These are phyloP conservation scores for Trapa bicornis DNA, from an alignment of 345 rosid species.

Conservation along the genomic window DNA sequence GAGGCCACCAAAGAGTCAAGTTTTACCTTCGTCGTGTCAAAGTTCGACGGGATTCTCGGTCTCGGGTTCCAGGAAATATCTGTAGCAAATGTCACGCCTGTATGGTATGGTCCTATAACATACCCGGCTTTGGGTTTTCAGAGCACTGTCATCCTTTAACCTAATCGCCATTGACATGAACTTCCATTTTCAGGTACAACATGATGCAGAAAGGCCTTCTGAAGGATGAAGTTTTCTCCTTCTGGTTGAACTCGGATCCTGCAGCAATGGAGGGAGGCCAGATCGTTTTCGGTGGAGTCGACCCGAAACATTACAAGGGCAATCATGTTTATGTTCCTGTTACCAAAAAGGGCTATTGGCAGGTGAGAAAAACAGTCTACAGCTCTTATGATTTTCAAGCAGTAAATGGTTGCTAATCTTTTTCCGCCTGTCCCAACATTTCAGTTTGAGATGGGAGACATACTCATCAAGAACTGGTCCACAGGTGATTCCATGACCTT, in stretches of 20 bases:
- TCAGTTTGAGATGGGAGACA: constrained; percentile 66
- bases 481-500: constrained; percentile 31
- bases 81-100: constrained; percentile 48
- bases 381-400: background rate
- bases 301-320: constrained; percentile 47
- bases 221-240: constrained; percentile 46
- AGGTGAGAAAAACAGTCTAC: constrained; percentile 26
- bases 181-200: constrained; percentile 39
- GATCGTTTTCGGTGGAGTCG: constrained; percentile 78
- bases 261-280: constrained; percentile 47
- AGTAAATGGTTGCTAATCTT: background rate
- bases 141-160: background rate
- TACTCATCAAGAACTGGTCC: constrained; percentile 39
- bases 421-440: background rate
- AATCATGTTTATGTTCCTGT: constrained; percentile 65
- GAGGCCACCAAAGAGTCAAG: constrained; percentile 66
- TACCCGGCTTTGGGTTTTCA: background rate
- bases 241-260: constrained; percentile 62
- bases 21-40: constrained; percentile 38
- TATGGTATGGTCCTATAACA: constrained; percentile 32
- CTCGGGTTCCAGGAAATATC: constrained; percentile 74
- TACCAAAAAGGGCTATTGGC: constrained; percentile 69
- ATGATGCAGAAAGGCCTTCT: constrained; percentile 53
- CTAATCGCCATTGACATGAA: background rate
- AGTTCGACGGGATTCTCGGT: constrained; percentile 74